Percentiles rank a stretch among this genome's conserved stretches.
These are phyloP conservation scores for Tulasnella sp. DNA, from an alignment of 768 basidiomycete species.

Conservation along the genomic window DNA sequence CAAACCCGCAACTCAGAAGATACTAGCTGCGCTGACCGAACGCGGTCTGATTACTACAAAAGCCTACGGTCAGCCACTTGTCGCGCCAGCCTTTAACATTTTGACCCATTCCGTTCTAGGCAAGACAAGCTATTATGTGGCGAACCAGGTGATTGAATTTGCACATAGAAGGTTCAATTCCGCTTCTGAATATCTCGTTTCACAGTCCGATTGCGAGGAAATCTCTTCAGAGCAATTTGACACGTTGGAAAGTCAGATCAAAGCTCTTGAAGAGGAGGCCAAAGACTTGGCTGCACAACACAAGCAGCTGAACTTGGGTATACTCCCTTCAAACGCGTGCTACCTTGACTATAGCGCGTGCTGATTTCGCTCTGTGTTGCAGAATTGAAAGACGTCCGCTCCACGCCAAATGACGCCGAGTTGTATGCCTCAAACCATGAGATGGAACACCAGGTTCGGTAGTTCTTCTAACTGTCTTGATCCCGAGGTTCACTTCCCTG, in stretches of 20 bases:
- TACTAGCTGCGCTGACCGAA: conserved; percentile 71
- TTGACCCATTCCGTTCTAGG: conserved; percentile 34
- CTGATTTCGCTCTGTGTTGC: not conserved
- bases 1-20: conserved; percentile 77
- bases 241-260: conserved; percentile 21
- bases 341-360: conserved; percentile 3
- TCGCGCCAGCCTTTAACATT: not conserved
- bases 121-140: conserved; percentile 79
- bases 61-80: conserved; percentile 49
- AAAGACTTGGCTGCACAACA: conserved; percentile 29
- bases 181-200: not conserved
- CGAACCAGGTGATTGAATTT: conserved; percentile 37
- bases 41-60: conserved; percentile 76
- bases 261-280: conserved; percentile 45
- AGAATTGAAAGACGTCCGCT: conserved; percentile 59
- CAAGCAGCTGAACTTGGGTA: conserved; percentile 3
- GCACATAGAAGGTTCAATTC: not conserved
- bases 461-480: not conserved
- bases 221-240: conserved; percentile 52
- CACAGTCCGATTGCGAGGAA: conserved; percentile 54
- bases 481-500: conserved; percentile 17
- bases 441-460: conserved; percentile 42
- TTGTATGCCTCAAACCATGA: conserved; percentile 46
- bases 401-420: conserved; percentile 58
- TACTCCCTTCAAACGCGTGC: not conserved